phyloP scores from a whole-genome alignment of 1,284 basidiomycete genomes.

The Pseudozyma hubeiensis region DNA sequence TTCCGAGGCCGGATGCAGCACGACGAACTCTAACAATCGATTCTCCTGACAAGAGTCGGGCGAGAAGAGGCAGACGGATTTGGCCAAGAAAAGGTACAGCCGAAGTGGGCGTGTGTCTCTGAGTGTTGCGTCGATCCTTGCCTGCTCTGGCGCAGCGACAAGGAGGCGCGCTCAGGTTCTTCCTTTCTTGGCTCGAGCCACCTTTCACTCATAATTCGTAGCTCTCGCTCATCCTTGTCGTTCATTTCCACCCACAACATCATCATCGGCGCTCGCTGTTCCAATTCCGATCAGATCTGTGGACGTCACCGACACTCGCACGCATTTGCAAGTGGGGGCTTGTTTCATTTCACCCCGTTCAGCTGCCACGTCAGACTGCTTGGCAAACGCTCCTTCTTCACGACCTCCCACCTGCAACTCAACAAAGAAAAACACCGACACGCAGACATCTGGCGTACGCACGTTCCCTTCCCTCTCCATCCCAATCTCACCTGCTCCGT shows the following conservation, averaged over 20 bases:
- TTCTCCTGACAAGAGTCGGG: background rate
- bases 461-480: background rate
- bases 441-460: no score
- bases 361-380: conserved; percentile 26
- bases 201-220: background rate
- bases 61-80: conserved; percentile 6
- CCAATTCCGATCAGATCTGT: no score
- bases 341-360: background rate
- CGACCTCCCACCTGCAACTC: no score
- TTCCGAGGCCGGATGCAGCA: no score
- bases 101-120: background rate
- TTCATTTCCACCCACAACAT: background rate
- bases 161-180: no score
- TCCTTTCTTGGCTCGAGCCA: conserved; percentile 5
- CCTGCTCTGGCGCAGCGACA: no score
- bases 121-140: no score
- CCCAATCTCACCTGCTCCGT: background rate
- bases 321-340: background rate
- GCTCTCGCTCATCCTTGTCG: background rate
- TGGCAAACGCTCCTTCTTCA: background rate
- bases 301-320: background rate
- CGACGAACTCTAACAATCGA: no score
- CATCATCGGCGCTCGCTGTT: background rate
- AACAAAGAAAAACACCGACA: no score
- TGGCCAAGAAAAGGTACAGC: conserved; percentile 21